Evolutionary conservation across 768 basidiomycete genomes (phyloP), one percentile per base, ranked within the genome.

Genomic region (Myochromella boudieri): DNA sequence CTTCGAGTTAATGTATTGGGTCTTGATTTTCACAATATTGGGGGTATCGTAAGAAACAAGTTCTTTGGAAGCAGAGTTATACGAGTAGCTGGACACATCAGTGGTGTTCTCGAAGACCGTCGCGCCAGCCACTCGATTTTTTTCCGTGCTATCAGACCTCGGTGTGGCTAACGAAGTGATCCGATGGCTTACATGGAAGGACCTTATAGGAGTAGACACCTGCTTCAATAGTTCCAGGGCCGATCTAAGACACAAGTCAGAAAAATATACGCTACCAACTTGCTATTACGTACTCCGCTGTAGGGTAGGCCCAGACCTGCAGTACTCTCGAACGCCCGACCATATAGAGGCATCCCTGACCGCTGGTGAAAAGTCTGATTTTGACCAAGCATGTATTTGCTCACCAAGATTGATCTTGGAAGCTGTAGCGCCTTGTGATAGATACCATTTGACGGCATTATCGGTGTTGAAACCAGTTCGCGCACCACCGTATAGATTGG

Each of bases 1-100:
- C 11, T 82, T 75, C 3, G 72, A 61, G 32, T 69, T 68, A 49
- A 87, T 77, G 57, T 91, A 91, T 42, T 82, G 72, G 2, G 81
- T 78, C 65, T 93, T 93, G 55, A 75, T 54, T 43, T 64, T 71
- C 42, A 78, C 80, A 55, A 90, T 82, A 53, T 80, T 68, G 14
- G 86, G 87, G 0, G 79, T 82, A 59, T 93, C 91, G 63, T 90
- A 91, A 3, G 81, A 83, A 25, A 91, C 82, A 20, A 91, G 73
- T 58, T 88, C 85, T 46, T 68, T 65, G 55, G 74, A 85, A n/a
- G 68, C 52, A 3, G 80, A 60, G 61, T 91, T 81, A 64, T 90
- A 92, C 10, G 85, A 85, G 63, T 90, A 91, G 53, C 83, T 83
- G 9, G 85, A 75, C n/a, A 89, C 80, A 47, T 86, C 80, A 4